phyloP scores from a whole-genome alignment of 78 protist species.

The Isochrysis galbana region DNA sequence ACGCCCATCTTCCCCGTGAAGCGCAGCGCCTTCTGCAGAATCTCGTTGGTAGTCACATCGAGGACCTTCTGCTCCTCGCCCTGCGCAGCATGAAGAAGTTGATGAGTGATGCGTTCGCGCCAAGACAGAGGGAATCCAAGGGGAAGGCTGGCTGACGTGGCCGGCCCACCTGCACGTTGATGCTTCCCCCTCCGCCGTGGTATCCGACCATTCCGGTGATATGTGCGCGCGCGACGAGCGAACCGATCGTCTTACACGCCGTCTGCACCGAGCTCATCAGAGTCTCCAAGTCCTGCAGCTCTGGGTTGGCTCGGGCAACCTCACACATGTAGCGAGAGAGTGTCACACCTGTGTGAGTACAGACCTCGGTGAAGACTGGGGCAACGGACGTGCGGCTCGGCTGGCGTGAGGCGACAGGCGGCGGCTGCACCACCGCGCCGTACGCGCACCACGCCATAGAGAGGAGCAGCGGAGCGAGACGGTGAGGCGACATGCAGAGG shows the following conservation, averaged over 20 bases:
- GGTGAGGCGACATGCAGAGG: too few species aligned
- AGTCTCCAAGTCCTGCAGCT: not conserved
- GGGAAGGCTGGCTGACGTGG: too few species aligned
- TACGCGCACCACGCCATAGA: too few species aligned
- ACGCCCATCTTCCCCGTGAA: conserved; percentile 47
- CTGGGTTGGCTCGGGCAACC: conserved; percentile 25
- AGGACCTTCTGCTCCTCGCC: conserved; percentile 64
- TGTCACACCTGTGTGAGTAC: conserved; percentile 31
- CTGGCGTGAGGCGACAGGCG: too few species aligned
- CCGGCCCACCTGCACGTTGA: conserved; percentile 19
- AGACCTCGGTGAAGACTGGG: conserved; percentile 22
- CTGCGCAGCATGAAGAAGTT: conserved; percentile 18
- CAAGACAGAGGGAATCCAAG: too few species aligned
- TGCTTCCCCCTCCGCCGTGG: not conserved
- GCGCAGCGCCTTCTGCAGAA: conserved; percentile 43
- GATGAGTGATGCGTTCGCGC: not conserved
- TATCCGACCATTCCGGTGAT: not conserved
- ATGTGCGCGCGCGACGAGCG: not conserved
- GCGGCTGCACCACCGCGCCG: too few species aligned
- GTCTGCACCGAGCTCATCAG: conserved; percentile 8
- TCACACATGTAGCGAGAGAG: conserved; percentile 51
- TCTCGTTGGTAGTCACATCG: conserved; percentile 51
- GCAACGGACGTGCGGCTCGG: not conserved
- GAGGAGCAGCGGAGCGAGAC: too few species aligned
- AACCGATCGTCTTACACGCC: conserved; percentile 2